These are phyloP conservation scores for Iberis pinnata DNA, from an alignment of 345 rosid species.

Conservation along the genomic window DNA sequence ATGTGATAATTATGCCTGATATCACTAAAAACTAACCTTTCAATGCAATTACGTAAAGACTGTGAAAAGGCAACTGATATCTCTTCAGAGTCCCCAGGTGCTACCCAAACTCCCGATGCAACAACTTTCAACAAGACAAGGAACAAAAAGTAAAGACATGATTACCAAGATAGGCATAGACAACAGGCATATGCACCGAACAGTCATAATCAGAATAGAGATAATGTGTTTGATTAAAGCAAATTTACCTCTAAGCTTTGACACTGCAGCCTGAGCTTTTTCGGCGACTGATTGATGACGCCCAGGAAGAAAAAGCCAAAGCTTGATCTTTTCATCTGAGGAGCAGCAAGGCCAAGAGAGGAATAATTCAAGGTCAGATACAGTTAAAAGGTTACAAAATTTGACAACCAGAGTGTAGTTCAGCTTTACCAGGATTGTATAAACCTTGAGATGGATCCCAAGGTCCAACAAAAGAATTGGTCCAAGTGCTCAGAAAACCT, in stretches of 20 bases:
- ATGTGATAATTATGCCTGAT: constrained; percentile 10
- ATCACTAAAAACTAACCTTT: constrained; percentile 53
- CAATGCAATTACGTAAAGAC: constrained; percentile 78
- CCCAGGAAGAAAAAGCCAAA: constrained; percentile 97
- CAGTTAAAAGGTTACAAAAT: no score
- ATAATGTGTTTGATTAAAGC: not conserved
- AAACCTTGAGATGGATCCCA: constrained; percentile 99
- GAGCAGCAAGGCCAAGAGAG: not conserved
- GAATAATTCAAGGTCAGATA: constrained; percentile 10
- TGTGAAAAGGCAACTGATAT: constrained; percentile 89
- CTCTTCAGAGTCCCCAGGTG: constrained; percentile 99
- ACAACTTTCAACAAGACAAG: constrained; percentile 52
- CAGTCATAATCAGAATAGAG: constrained; percentile 10
- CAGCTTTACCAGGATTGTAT: constrained; percentile 79
- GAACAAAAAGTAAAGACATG: constrained; percentile 20
- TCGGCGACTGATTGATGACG: constrained; percentile 59
- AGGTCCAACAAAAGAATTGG: constrained; percentile 99
- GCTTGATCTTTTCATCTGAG: constrained; percentile 94
- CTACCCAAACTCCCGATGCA: constrained; percentile 91
- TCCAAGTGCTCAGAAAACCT: constrained; percentile 88
- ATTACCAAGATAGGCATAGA: no score
- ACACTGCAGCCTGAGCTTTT: constrained; percentile 70
- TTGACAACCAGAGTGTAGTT: not conserved
- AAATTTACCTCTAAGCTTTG: constrained; percentile 69
- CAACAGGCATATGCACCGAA: constrained; percentile 4